Evolutionary conservation across 1,139 yeast genomes (phyloP).

Genomic region (Saccharomycopsis crataegensis): DNA sequence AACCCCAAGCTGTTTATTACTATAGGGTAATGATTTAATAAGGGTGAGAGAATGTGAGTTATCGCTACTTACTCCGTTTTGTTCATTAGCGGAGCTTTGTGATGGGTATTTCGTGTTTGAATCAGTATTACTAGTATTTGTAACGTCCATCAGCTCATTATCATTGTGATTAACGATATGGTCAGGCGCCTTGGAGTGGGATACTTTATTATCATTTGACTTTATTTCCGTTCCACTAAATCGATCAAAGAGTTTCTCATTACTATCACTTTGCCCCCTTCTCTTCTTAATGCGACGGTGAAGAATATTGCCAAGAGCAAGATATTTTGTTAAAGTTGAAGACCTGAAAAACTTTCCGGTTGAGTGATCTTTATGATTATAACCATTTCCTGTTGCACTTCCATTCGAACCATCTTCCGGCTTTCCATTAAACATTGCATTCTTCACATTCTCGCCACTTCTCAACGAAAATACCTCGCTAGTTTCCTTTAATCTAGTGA

Average conservation of each 20-base stretch:
- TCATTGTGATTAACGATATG: too few relatives aligned
- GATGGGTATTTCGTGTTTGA: background rate
- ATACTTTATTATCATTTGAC: background rate
- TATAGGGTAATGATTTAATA: constrained; percentile 12
- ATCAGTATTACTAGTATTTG: background rate
- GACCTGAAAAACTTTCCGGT: background rate
- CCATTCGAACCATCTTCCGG: background rate
- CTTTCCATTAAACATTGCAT: constrained; percentile 4
- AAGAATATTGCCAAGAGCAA: background rate
- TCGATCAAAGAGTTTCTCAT: background rate
- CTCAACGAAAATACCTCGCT: constrained; percentile 45
- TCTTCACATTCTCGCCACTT: constrained; percentile 17
- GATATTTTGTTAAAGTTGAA: background rate
- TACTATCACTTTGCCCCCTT: background rate
- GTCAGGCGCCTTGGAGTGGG: background rate
- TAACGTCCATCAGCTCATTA: too few relatives aligned
- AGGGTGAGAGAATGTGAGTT: background rate
- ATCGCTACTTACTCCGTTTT: background rate
- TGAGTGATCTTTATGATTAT: background rate
- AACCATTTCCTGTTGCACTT: background rate
- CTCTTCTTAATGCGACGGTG: background rate
- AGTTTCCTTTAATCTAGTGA: constrained; percentile 71
- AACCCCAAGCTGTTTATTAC: constrained; percentile 12
- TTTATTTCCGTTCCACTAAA: background rate
- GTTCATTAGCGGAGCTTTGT: background rate